These are phyloP conservation scores for Suillus alpinus DNA, from an alignment of 768 basidiomycete species.

Conservation along the genomic window DNA sequence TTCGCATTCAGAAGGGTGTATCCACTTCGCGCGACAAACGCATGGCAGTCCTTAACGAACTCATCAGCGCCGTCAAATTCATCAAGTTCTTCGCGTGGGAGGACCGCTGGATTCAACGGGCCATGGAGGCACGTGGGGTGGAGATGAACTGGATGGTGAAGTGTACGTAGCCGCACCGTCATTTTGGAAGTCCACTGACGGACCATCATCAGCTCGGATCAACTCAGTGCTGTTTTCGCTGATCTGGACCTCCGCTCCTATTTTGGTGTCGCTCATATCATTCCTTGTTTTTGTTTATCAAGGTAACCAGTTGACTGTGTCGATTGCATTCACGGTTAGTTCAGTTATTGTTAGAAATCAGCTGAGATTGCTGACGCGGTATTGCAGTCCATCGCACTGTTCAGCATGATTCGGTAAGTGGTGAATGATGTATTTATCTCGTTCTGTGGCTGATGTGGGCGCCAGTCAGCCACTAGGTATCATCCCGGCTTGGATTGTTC, in stretches of 20 bases:
- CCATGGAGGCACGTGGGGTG: constrained; percentile 48
- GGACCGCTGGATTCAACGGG: constrained; percentile 41
- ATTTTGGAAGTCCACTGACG: neutral
- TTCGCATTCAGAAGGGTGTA: constrained; percentile 35
- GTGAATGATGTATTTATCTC: neutral
- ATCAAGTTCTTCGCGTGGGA: constrained; percentile 47
- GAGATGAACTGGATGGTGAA: constrained; percentile 38
- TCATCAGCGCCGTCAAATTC: constrained; percentile 38
- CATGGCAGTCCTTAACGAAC: constrained; percentile 44
- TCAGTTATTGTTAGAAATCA: neutral
- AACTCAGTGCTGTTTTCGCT: constrained; percentile 71
- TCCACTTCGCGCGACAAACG: constrained; percentile 38
- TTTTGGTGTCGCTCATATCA: constrained; percentile 75
- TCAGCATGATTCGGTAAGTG: constrained; percentile 76
- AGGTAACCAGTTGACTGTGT: constrained; percentile 72
- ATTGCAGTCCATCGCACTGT: constrained; percentile 69
- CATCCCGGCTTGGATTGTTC: constrained; percentile 78
- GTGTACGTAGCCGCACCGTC: neutral
- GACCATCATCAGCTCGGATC: constrained; percentile 48
- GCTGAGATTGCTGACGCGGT: neutral
- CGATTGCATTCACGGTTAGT: constrained; percentile 80
- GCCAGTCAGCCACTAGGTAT: constrained; percentile 67
- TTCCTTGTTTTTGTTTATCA: constrained; percentile 73
- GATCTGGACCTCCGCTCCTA: constrained; percentile 75
- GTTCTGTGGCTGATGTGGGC: neutral